Evolutionary conservation across 495 filamentous ascomycete genomes (phyloP).

Genomic region (Podospora fimiseda): DNA sequence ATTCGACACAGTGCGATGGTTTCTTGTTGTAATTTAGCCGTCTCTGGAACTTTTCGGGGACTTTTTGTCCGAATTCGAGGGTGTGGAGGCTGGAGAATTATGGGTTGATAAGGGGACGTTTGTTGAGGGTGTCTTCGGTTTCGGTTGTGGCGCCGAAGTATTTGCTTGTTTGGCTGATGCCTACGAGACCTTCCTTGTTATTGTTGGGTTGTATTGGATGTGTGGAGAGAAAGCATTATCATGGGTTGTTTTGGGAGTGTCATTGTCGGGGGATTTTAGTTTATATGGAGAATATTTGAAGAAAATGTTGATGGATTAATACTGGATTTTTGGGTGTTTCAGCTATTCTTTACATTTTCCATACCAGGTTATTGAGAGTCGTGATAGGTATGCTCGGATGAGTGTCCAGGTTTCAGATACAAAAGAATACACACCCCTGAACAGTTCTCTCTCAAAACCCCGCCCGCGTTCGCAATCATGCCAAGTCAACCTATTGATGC

Average conservation of each 20-base stretch:
- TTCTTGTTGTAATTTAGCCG: too few relatives aligned
- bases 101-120: too few relatives aligned
- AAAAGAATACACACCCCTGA: too few relatives aligned
- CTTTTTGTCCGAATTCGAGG: conserved; percentile 52
- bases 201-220: background rate
- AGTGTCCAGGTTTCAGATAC: too few relatives aligned
- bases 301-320: too few relatives aligned
- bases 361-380: too few relatives aligned
- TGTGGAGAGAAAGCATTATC: background rate
- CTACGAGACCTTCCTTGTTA: conserved; percentile 14
- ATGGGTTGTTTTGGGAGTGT: background rate
- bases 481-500: too few relatives aligned
- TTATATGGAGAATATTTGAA: background rate
- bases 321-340: too few relatives aligned
- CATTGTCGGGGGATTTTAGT: background rate
- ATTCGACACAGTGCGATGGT: conserved; percentile 41
- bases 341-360: too few relatives aligned
- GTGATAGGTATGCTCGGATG: too few relatives aligned
- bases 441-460: too few relatives aligned
- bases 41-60: conserved; percentile 54
- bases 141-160: conserved; percentile 29
- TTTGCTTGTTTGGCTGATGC: conserved; percentile 24
- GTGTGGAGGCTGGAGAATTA: conserved; percentile 44
- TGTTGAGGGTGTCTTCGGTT: conserved; percentile 28
- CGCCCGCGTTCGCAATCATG: too few relatives aligned